These are phyloP conservation scores for Phytophthora vignae DNA, from an alignment of 352 stramenopile genomes.

Conservation along the genomic window DNA sequence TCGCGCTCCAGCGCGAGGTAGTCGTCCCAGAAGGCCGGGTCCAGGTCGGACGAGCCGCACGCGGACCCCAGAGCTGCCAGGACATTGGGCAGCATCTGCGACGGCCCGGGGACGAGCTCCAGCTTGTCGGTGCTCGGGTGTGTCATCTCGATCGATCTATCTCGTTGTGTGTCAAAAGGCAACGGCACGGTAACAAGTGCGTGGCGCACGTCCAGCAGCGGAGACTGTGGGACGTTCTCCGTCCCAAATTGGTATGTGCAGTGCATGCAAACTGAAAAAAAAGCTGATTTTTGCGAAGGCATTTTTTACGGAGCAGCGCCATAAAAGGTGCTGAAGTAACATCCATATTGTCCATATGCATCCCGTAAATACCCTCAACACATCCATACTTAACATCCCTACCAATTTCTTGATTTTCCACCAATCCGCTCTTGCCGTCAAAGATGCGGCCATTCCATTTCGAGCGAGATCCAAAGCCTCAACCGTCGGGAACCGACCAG, in stretches of 20 bases:
- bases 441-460: conserved; percentile 12
- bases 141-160: conserved; percentile 6
- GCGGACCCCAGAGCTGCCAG: conserved; percentile 38
- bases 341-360: too few species aligned
- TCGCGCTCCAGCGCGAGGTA: conserved; percentile 51
- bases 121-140: conserved; percentile 20
- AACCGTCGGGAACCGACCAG: conserved; percentile 27
- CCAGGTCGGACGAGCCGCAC: conserved; percentile 56
- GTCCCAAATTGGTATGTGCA: too few species aligned
- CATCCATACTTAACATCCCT: too few species aligned
- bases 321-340: too few species aligned
- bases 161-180: background rate
- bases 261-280: too few species aligned
- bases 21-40: conserved; percentile 63
- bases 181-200: conserved; percentile 2
- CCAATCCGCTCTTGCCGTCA: too few species aligned
- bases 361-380: too few species aligned
- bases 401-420: too few species aligned
- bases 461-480: conserved; percentile 26
- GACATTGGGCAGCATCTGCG: conserved; percentile 52
- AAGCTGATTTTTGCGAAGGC: too few species aligned
- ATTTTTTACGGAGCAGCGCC: too few species aligned
- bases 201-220: background rate
- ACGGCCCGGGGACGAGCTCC: conserved; percentile 50
- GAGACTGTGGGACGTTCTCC: too few species aligned